phyloP scores from a whole-genome alignment of 2,329 filamentous ascomycete genomes.

The Botrytis galanthina region DNA sequence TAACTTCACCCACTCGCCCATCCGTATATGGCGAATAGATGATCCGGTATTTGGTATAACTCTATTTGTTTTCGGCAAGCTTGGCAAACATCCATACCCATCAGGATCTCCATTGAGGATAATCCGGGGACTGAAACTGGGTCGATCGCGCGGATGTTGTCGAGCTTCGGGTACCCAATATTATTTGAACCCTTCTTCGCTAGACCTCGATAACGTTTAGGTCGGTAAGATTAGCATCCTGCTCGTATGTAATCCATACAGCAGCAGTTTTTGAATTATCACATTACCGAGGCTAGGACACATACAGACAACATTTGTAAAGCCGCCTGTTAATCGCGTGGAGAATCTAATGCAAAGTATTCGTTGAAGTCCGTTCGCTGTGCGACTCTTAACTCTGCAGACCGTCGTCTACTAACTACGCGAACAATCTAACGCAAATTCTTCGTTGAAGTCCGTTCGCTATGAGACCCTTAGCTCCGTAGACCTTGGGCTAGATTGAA shows the following conservation, averaged over 20 bases:
- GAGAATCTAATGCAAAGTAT: not conserved
- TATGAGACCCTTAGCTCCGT: not conserved
- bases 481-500: not conserved
- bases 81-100: not conserved
- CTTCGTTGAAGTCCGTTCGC: not conserved
- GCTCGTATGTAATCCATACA: not conserved
- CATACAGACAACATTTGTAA: not conserved
- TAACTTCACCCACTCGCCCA: not conserved
- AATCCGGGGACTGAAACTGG: not conserved
- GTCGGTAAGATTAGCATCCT: not conserved
- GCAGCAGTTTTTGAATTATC: not conserved
- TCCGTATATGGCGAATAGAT: not conserved
- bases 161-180: not conserved
- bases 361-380: too few relatives aligned
- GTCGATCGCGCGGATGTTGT: not conserved
- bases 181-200: not conserved
- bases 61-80: not conserved
- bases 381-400: too few relatives aligned
- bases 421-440: not conserved
- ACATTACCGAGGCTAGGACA: not conserved
- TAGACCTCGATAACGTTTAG: not conserved
- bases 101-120: not conserved
- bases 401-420: not conserved
- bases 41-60: not conserved
- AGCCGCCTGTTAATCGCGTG: not conserved